A percentile compares a stretch with the other conserved stretches of the same genome.
phyloP scores from a whole-genome alignment of 345 rosid genomes.

The Raphanus sativus region DNA sequence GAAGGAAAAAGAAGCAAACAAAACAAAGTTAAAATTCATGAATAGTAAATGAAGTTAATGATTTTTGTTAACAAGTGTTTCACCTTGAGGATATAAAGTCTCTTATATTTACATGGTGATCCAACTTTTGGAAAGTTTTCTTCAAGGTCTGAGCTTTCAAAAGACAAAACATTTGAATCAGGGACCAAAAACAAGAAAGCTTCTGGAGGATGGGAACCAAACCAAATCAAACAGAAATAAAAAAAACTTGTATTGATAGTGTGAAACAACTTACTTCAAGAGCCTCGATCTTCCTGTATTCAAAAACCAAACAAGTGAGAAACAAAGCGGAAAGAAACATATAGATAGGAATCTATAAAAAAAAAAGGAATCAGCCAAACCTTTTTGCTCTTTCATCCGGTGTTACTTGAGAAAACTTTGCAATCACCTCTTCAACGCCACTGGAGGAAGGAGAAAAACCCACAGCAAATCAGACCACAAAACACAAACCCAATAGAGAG shows the following conservation, averaged over 20 bases:
- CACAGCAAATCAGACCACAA: not conserved
- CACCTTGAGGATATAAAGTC: slow-evolving; percentile 71
- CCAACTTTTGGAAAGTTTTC: slow-evolving; percentile 92
- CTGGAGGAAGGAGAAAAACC: slow-evolving; percentile 29
- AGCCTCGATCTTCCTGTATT: slow-evolving; percentile 78
- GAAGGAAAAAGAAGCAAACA: slow-evolving; percentile 7
- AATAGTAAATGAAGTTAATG: not conserved
- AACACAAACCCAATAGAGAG: not conserved
- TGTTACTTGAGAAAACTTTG: slow-evolving; percentile 61
- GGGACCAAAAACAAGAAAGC: not conserved
- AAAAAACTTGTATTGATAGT: not conserved
- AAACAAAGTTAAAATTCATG: not conserved
- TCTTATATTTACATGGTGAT: slow-evolving; percentile 80
- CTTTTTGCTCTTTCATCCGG: slow-evolving; percentile 85
- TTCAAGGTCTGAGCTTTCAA: slow-evolving; percentile 65
- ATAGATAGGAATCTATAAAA: not conserved
- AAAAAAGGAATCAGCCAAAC: slow-evolving; percentile 32
- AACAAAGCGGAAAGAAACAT: not conserved
- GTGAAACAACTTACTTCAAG: slow-evolving; percentile 73
- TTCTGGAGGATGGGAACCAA: not conserved
- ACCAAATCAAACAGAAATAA: not conserved
- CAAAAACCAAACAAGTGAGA: not conserved
- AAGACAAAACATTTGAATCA: slow-evolving; percentile 34
- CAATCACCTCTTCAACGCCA: slow-evolving; percentile 66
- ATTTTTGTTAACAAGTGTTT: not conserved